phyloP scores from a whole-genome alignment of 208 protist genomes.

The Naegleria fowleri region DNA sequence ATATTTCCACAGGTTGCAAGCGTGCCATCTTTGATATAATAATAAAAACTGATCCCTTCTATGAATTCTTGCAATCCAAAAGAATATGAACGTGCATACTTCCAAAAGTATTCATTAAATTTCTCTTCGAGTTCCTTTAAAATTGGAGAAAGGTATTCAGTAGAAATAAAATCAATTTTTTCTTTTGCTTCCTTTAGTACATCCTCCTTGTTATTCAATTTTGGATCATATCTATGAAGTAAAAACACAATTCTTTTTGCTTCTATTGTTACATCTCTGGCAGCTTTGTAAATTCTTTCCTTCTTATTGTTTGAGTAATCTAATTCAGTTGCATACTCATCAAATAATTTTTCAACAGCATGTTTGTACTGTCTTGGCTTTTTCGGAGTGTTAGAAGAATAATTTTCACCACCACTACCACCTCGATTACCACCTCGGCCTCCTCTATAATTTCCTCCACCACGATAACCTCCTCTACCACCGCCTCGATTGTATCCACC shows the following conservation, averaged over 20 bases:
- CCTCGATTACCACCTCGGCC: background rate
- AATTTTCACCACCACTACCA: background rate
- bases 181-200: background rate
- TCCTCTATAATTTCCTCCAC: background rate
- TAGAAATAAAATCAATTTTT: background rate
- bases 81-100: background rate
- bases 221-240: constrained; percentile 1
- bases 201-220: background rate
- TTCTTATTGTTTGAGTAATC: constrained; percentile 23
- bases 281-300: constrained; percentile 26
- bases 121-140: background rate
- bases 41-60: constrained; percentile 12
- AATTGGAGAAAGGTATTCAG: background rate
- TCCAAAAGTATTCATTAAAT: background rate
- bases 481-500: no score
- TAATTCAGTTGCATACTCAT: background rate
- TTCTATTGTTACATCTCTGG: constrained; percentile 25
- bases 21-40: background rate
- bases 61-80: constrained; percentile 30
- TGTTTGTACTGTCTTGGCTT: background rate
- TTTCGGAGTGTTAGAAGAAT: background rate
- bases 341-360: constrained; percentile 25
- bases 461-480: background rate
- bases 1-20: background rate
- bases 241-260: constrained; percentile 18